Conservation (phyloP, 257 asterid genomes). For the Mitragyna speciosa region DNA sequence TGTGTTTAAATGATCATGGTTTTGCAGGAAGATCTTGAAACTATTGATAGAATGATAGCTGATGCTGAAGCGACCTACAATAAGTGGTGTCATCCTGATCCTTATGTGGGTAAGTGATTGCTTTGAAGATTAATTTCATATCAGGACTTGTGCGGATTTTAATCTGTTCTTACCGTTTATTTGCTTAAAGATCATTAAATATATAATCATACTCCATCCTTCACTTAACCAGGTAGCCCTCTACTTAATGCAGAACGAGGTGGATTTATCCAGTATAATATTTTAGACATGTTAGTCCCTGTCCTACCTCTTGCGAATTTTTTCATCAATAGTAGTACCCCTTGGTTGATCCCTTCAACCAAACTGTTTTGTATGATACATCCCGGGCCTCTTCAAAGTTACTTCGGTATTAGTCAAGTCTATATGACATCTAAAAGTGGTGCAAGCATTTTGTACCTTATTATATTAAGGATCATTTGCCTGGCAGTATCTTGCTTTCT, state of each 20-base stretch:
- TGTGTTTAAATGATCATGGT: neutral
- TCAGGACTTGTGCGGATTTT: neutral
- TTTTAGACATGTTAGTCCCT: neutral
- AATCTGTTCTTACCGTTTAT: neutral
- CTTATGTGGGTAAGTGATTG: slow-evolving; percentile 69
- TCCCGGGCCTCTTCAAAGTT: too few relatives aligned
- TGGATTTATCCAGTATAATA: neutral
- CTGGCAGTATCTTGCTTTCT: neutral
- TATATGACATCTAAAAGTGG: neutral
- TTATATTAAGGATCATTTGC: neutral
- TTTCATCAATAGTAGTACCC: neutral
- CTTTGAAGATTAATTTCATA: neutral
- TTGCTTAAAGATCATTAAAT: neutral
- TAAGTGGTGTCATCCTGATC: slow-evolving; percentile 95
- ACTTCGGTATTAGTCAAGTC: neutral
- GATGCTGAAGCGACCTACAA: slow-evolving; percentile 68
- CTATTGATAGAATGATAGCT: slow-evolving; percentile 72
- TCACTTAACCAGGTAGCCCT: neutral
- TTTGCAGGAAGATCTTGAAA: slow-evolving; percentile 79
- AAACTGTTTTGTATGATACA: neutral
- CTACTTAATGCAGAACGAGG: neutral
- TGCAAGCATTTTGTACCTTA: neutral
- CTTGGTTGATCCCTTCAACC: too few relatives aligned
- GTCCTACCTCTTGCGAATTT: neutral
- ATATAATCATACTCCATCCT: neutral